Evolutionary conservation across 1,284 basidiomycete species (phyloP), one percentile per base, ranked within the genome.

Genomic region (Schizopora paradoxa): DNA sequence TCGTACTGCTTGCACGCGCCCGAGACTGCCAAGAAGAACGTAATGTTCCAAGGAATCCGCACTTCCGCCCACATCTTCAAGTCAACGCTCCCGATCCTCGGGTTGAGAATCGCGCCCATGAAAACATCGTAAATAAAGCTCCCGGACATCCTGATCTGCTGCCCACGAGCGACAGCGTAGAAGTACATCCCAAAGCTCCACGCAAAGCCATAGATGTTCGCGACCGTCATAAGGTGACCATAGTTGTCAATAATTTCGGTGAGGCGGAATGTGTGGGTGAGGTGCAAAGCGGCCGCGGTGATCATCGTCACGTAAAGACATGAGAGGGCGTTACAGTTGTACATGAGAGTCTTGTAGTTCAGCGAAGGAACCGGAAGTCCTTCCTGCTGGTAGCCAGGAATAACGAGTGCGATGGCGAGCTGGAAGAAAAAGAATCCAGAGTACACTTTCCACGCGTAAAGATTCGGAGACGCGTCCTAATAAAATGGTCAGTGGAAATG

Each of bases 11-110:
- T 95, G 70, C 91, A 91, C 16, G 84, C 88, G 46, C 93, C 95
- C 29, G 89, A 94, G 34, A 98, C 80, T 6, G 91, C 78, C 58
- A 98, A 77, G 65, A 95, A 84, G 75, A 98, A 97, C 13, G 96
- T 83, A 47, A 98, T 80, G 16, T 96, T 85, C 95, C 96, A 99
- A 5, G 94, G 93, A 56, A 99, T 91, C 42, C 96, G 82, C 48
- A 99, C 95, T 66, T 99, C 95, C 21, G 91, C 91, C 82, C 94
- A 99, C 94, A 99, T 98, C 73, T 99, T 99, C 61, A 99, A 72
- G 67, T 98, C 95, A 56, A 99, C 78, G 27, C 76, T 73, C n/a
- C 93, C 92, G 53, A 99, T 77, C 49, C 95, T 82, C 10, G 96
- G 96, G 70, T 98, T 99, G 53, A 99, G 74, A 44, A 77, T 77